Percentiles rank a stretch among this genome's conserved stretches.
Evolutionary conservation across 441 rosid genomes (phyloP).

Genomic region (Euphorbia corollata): DNA sequence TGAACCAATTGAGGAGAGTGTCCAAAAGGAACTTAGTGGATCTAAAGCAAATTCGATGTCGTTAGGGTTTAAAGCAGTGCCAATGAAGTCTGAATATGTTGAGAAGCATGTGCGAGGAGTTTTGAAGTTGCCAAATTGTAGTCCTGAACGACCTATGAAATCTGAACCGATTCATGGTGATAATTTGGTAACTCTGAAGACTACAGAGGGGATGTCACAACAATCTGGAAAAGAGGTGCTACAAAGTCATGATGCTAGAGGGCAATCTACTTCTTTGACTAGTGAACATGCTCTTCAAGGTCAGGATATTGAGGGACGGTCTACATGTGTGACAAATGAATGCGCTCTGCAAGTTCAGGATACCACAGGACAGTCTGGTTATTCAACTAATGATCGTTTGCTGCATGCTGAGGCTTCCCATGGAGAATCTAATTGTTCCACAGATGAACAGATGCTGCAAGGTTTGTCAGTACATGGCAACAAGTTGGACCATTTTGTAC

Average conservation of each 20-base stretch:
- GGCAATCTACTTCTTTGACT: slow-evolving; percentile 24
- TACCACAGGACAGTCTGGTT: slow-evolving; percentile 22
- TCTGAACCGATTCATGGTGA: slow-evolving; percentile 37
- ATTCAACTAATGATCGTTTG: slow-evolving; percentile 23
- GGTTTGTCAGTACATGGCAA: slow-evolving; percentile 9
- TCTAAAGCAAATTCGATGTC: slow-evolving; percentile 20
- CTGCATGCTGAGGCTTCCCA: slow-evolving; percentile 19
- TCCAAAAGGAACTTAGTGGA: slow-evolving; percentile 23
- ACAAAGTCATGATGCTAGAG: slow-evolving; percentile 19
- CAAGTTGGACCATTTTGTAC: slow-evolving; percentile 5
- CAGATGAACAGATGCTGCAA: slow-evolving; percentile 20
- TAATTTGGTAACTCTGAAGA: slow-evolving; percentile 24
- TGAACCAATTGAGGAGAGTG: slow-evolving; percentile 50
- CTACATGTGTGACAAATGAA: slow-evolving; percentile 27
- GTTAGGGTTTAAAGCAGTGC: slow-evolving; percentile 15
- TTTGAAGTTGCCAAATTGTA: slow-evolving; percentile 20
- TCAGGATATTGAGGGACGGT: slow-evolving; percentile 18
- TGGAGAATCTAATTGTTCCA: slow-evolving; percentile 26
- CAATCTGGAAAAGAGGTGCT: slow-evolving; percentile 23
- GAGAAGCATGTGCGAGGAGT: slow-evolving; percentile 27
- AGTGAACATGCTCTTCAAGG: slow-evolving; percentile 21
- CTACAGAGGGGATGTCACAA: slow-evolving; percentile 25
- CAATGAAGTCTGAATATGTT: slow-evolving; percentile 43
- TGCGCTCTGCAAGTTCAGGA: slow-evolving; percentile 20
- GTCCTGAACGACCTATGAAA: slow-evolving; percentile 34